These are phyloP conservation scores for Tothia fuscella DNA, from an alignment of 2,329 filamentous ascomycete genomes.

Conservation along the genomic window DNA sequence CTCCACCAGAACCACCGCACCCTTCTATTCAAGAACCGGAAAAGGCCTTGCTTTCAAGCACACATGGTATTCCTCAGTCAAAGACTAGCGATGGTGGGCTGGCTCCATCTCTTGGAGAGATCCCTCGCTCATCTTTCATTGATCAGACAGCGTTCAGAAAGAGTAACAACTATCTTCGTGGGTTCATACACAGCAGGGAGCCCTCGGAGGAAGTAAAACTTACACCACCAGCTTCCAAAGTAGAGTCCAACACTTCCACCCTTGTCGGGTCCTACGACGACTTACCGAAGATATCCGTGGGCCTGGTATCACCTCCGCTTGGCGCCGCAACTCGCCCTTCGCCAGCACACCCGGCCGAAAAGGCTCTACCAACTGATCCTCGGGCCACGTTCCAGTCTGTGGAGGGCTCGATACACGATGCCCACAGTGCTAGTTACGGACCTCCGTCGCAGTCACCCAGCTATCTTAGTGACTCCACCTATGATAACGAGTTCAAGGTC, in stretches of 20 bases:
- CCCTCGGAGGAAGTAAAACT: constrained; percentile 12
- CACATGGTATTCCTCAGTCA: constrained; percentile 10
- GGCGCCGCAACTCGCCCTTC: constrained; percentile 1
- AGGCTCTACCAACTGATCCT: not conserved
- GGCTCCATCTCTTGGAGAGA: constrained; percentile 10
- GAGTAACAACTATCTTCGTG: constrained; percentile 28
- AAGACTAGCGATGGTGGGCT: constrained; percentile 12
- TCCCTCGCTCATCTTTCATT: constrained; percentile 16
- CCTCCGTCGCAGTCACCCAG: constrained; percentile 16
- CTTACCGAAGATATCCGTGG: constrained; percentile 1
- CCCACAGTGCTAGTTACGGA: constrained; percentile 29
- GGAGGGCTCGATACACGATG: constrained; percentile 22
- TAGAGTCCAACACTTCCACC: constrained; percentile 14
- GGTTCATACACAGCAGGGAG: constrained; percentile 26
- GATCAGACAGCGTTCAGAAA: constrained; percentile 21
- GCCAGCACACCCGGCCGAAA: constrained; percentile 3
- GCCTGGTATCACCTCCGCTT: not conserved
- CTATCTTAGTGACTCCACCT: constrained; percentile 40
- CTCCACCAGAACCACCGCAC: constrained; percentile 8
- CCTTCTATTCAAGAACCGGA: constrained; percentile 14
- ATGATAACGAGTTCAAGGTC: constrained; percentile 42
- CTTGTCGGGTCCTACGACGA: not conserved
- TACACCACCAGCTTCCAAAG: constrained; percentile 13
- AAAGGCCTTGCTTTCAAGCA: constrained; percentile 18
- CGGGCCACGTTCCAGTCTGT: constrained; percentile 22